These are phyloP conservation scores for Trichoderma citrinoviride DNA, from an alignment of 2,329 filamentous ascomycete species.

Conservation along the genomic window DNA sequence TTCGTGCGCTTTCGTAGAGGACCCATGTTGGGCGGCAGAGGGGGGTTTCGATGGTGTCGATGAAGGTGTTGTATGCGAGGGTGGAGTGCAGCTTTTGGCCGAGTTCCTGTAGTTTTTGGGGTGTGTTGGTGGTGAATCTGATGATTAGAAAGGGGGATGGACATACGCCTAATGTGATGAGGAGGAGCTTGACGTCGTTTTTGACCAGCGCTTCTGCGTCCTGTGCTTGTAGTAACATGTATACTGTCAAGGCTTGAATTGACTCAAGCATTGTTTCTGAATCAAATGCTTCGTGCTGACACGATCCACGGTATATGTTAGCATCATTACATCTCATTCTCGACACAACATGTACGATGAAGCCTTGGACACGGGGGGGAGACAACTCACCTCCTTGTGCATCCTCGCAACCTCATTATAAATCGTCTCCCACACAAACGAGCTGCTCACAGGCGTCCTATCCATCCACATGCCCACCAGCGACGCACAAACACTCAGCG, in stretches of 20 bases:
- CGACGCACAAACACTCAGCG: slow-evolving; percentile 22
- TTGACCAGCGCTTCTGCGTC: slow-evolving; percentile 16
- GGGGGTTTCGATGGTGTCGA: not conserved
- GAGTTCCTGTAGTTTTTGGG: not conserved
- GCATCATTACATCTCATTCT: not conserved
- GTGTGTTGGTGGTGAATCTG: not conserved
- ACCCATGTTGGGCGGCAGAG: slow-evolving; percentile 20
- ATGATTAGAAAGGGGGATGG: not conserved
- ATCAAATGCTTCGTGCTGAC: not conserved
- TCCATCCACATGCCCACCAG: slow-evolving; percentile 24
- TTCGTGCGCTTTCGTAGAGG: slow-evolving; percentile 21
- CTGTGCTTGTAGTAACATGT: slow-evolving; percentile 21
- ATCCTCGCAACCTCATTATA: slow-evolving; percentile 23
- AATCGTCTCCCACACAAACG: slow-evolving; percentile 26
- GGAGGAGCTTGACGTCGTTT: slow-evolving; percentile 20
- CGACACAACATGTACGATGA: accelerated
- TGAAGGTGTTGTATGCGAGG: not conserved
- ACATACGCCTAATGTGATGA: slow-evolving; percentile 21
- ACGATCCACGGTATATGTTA: not conserved
- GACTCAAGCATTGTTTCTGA: slow-evolving; percentile 17
- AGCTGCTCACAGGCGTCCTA: slow-evolving; percentile 20
- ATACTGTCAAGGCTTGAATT: slow-evolving; percentile 20
- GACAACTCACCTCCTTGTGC: slow-evolving; percentile 19
- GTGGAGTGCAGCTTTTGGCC: not conserved
- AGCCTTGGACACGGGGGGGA: no score